Base-by-base conservation (phyloP, 2,329 filamentous ascomycete species). In the Verticillium zaregamsianum region DNA sequence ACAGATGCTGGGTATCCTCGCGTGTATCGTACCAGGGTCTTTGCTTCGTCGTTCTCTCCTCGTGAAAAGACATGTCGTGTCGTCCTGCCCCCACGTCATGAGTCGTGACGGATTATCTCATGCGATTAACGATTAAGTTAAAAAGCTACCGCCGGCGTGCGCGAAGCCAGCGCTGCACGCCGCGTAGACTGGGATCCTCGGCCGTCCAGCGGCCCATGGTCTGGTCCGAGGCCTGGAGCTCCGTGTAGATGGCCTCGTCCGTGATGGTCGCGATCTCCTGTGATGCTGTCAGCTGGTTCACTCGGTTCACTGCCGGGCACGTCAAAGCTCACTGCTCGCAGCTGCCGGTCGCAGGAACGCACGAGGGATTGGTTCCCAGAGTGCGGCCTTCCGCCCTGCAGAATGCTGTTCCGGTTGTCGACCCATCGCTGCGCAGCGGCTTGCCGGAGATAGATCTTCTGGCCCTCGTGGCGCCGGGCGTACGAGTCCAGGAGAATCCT, bases 391-490 rank as follows among this genome's bases (percentile, higher is more conserved):
- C 78, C 74, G 57, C 83, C 83, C 68, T 81, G 79, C 49, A 89
- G 75, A 61, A 87, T 76, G 49, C 77, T 72, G 40, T 82, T 79
- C 62, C 86, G 79, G 70, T 78, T 80, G 63, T 81, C 77, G 62
- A 88, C 72, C 86, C 86, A 89, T 67, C 80, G 75, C 72, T 86
- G 83, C 39, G 84, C 85, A 32, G 85, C 86, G 31, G 76, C 77
- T 70, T 89, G 86, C 37, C 86, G 80, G 62, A 86, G 76, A 66
- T 84, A 86, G 66, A 89, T 89, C 76, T 88, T 89, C 66, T 87
- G 86, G 32, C 77, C 85, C 68, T 88, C 84, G 72, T 89, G 86
- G 59, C 86, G 79, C 67, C 86, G 80, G 9, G 85, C 79, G 67
- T 81, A 86, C 25, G 85, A 84, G 67, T 89, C 86, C 49, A 89